Conservation (phyloP, 345 rosid species). For the Geranium brycei region DNA sequence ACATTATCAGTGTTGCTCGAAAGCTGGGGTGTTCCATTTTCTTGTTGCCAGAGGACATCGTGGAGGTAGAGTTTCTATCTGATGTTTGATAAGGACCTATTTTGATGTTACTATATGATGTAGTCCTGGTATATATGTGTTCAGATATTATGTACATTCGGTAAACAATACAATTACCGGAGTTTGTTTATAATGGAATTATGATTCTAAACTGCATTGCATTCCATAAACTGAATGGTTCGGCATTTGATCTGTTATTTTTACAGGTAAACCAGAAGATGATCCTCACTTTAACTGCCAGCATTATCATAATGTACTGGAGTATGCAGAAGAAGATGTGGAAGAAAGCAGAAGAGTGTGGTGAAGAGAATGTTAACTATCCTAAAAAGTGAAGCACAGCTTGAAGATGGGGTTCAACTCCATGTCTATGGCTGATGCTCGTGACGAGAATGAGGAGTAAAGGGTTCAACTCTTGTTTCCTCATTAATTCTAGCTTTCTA, state of each 20-base stretch:
- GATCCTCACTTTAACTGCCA: conserved; percentile 79
- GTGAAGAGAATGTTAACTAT: conserved; percentile 21
- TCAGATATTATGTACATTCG: too few relatives aligned
- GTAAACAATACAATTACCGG: too few relatives aligned
- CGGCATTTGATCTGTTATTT: background rate
- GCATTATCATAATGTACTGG: conserved; percentile 95
- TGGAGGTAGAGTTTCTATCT: conserved; percentile 43
- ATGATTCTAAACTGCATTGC: too few relatives aligned
- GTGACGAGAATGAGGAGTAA: background rate
- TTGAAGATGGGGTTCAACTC: background rate
- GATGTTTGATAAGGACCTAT: too few relatives aligned
- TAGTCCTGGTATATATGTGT: too few relatives aligned
- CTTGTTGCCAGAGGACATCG: conserved; percentile 91
- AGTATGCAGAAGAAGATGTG: conserved; percentile 65
- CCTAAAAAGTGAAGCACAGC: conserved; percentile 3
- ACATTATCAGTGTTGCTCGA: conserved; percentile 88
- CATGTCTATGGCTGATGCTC: background rate
- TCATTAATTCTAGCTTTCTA: too few relatives aligned
- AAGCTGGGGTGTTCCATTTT: conserved; percentile 98
- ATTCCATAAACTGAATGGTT: too few relatives aligned
- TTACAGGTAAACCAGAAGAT: conserved; percentile 91
- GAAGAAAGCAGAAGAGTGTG: conserved; percentile 29
- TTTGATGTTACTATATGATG: too few relatives aligned
- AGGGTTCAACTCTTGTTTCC: too few relatives aligned
- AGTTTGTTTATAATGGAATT: too few relatives aligned